These are phyloP conservation scores for Mycena galopus DNA, from an alignment of 768 basidiomycete genomes.

Conservation along the genomic window DNA sequence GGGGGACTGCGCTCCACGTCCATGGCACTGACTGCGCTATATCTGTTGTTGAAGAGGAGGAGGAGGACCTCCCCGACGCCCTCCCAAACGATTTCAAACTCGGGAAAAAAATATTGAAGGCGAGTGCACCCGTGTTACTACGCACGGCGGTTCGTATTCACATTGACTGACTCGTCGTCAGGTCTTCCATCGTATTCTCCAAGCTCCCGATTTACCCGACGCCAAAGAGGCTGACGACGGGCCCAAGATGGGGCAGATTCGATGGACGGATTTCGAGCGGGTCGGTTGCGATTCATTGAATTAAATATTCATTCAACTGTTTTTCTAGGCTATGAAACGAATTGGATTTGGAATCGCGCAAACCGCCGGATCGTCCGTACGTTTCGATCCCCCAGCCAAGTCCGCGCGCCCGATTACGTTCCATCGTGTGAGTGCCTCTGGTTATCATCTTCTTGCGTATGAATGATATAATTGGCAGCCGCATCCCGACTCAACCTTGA, in stretches of 20 bases:
- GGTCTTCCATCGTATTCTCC: conserved; percentile 32
- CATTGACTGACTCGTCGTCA: background rate
- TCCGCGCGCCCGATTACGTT: conserved; percentile 33
- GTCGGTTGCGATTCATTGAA: conserved; percentile 4
- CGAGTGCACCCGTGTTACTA: background rate
- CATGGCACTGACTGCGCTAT: background rate
- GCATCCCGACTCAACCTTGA: conserved; percentile 36
- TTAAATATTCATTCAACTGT: no score
- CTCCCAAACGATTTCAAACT: conserved; percentile 31
- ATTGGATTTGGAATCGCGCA: conserved; percentile 32
- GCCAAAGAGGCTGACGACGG: background rate
- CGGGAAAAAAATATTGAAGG: conserved; percentile 33
- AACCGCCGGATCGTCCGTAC: conserved; percentile 35
- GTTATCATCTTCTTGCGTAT: background rate
- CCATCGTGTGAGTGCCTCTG: conserved; percentile 26
- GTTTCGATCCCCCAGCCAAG: conserved; percentile 36
- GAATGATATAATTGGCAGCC: conserved; percentile 17
- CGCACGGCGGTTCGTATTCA: background rate
- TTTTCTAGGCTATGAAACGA: conserved; percentile 29
- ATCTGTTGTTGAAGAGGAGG: background rate
- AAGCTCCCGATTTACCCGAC: background rate
- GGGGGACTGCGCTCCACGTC: background rate
- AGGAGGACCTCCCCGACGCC: conserved; percentile 26
- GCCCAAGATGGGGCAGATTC: conserved; percentile 29
- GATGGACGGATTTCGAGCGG: conserved; percentile 36